These are phyloP conservation scores for Colletotrichum chrysophilum DNA, from an alignment of 2,329 filamentous ascomycete genomes.

Conservation along the genomic window DNA sequence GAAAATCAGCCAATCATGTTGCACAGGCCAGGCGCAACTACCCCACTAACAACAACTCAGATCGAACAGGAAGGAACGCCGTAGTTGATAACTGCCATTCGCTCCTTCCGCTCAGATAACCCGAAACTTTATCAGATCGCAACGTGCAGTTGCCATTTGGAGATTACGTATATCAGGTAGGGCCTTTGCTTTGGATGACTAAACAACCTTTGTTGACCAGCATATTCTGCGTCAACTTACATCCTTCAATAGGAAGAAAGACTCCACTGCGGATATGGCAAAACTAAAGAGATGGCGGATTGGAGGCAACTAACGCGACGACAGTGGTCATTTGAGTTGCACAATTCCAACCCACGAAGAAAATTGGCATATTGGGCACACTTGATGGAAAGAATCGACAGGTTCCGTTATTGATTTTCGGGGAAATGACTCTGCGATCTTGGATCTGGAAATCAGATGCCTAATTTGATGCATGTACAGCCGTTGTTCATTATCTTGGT, in stretches of 20 bases:
- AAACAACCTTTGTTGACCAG: not conserved
- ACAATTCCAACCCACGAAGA: not conserved
- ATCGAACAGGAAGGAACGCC: not conserved
- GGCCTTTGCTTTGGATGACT: too few relatives aligned
- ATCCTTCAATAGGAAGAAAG: too few relatives aligned
- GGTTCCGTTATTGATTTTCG: not conserved
- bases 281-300: too few relatives aligned
- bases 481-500: not conserved
- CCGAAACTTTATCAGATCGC: not conserved
- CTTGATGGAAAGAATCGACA: not conserved
- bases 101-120: not conserved
- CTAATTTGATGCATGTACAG: rapidly evolving
- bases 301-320: not conserved
- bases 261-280: too few relatives aligned
- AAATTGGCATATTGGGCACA: not conserved
- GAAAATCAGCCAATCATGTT: not conserved
- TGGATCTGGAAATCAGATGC: not conserved
- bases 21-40: not conserved
- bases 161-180: too few relatives aligned
- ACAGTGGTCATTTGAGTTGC: not conserved
- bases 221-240: too few relatives aligned
- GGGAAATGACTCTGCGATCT: not conserved
- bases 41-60: not conserved
- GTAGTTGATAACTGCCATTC: not conserved
- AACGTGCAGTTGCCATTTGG: not conserved